Conservation (phyloP, 345 rosid genomes). For the Salix arbutifolia region DNA sequence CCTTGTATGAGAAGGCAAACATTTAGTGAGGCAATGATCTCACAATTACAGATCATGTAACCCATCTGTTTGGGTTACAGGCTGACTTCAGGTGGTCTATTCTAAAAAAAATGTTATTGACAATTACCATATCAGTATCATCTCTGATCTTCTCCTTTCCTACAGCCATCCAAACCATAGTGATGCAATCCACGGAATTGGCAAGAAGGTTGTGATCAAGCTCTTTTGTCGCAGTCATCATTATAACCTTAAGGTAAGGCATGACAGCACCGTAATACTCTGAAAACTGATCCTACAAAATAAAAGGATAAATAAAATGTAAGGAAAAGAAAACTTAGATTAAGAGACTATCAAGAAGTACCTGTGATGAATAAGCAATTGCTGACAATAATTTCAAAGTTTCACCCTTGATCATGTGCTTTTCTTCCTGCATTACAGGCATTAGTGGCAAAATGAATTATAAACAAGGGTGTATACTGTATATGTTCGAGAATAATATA, state of each 20-base stretch:
- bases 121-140: slow-evolving; percentile 4
- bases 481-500: no score
- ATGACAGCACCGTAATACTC: slow-evolving; percentile 30
- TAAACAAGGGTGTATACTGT: background rate
- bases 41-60: background rate
- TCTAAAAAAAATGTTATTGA: background rate
- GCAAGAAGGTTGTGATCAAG: background rate
- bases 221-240: slow-evolving; percentile 19
- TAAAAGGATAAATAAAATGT: background rate
- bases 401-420: background rate
- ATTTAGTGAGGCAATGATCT: background rate
- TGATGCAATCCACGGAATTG: background rate
- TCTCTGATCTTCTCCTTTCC: slow-evolving; percentile 6
- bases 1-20: background rate
- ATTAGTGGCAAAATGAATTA: background rate
- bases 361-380: slow-evolving; percentile 8
- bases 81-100: background rate
- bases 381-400: background rate
- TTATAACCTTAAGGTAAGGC: slow-evolving; percentile 29
- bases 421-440: slow-evolving; percentile 3
- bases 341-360: background rate
- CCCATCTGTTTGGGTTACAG: background rate
- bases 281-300: slow-evolving; percentile 14
- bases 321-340: background rate
- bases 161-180: slow-evolving; percentile 8